phyloP scores from a whole-genome alignment of 441 rosid species.

The Erysimum cheiri region DNA sequence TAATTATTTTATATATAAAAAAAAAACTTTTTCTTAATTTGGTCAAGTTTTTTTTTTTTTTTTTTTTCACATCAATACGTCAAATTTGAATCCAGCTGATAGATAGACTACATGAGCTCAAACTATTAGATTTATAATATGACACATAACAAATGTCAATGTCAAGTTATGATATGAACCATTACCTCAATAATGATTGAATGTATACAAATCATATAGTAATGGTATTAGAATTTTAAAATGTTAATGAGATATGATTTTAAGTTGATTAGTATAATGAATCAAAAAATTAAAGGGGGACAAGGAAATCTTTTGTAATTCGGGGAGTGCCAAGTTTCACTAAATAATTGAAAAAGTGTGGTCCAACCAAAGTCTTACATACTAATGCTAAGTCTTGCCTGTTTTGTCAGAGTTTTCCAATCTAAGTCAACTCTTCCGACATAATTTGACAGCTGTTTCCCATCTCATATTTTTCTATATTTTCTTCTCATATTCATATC shows the following conservation, averaged over 20 bases:
- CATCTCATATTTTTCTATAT: not conserved
- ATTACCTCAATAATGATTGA: not conserved
- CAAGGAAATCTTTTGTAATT: constrained; percentile 32
- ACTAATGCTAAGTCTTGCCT: constrained; percentile 32
- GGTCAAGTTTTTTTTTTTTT: not conserved
- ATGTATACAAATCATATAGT: constrained; percentile 8
- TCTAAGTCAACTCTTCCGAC: constrained; percentile 42
- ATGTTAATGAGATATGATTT: not conserved
- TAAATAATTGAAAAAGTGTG: constrained; percentile 36
- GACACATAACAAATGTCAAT: not conserved
- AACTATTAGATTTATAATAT: not conserved
- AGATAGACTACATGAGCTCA: not conserved
- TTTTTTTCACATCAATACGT: not conserved
- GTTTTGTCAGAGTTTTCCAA: constrained; percentile 31
- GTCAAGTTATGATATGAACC: not conserved
- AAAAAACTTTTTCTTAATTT: not conserved
- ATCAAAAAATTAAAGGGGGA: constrained; percentile 11
- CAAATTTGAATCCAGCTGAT: not conserved
- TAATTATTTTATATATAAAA: not conserved
- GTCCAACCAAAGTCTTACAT: constrained; percentile 41
- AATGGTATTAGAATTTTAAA: not conserved
- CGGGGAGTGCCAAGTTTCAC: constrained; percentile 24
- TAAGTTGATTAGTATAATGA: not conserved
- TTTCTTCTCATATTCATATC: not conserved
- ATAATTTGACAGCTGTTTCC: constrained; percentile 41